Evolutionary conservation across 345 rosid species (phyloP), one percentile per base, ranked within the genome.

Genomic region (Ricinus communis): DNA sequence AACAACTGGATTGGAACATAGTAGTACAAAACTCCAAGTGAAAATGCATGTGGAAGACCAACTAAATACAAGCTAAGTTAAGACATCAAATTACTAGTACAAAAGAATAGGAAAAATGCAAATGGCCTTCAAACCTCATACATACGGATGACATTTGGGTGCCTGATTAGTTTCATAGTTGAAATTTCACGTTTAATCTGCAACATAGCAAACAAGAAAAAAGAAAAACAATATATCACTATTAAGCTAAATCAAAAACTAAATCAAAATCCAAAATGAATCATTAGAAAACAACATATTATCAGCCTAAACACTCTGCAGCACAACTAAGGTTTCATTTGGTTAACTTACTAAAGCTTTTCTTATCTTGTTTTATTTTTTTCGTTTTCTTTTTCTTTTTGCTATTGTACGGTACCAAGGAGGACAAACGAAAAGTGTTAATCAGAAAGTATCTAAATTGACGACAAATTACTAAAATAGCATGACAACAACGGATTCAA

Each of bases 171-270:
- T 79, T 95, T 95, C 99, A 95, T 90, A 0, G 96, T 93, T 25
- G 98, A 90, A 76, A 95, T 93, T 79, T 95, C 98, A 30, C 99
- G 90, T 80, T 95, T 95, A 74, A 95, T 96, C 98, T 95, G 81
- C 67, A 75, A 71, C 52, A 63, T 3, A 46, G 69, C 19, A 66
- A 46, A 66, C 43, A 54, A 64, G 8, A 27, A 65, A 25, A 70
- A n/a, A n/a, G 59, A 5, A 25, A 65, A 21, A 70, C 2, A 33
- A 21, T 8, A 15, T 28, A 6, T n/a, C 13, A 60, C 14, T 54
- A 1, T 21, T 36, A 55, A 79, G 68, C n/a, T 13, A 21, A 70
- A 31, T 11, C 18, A 62, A 2, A 5, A 4, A 16, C 62, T 61
- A 8, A 43, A 38, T 4, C 0, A 2, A 43, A 21, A 19, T 16